Conservation (phyloP, 1,139 yeast species). For the Geotrichum carabidarum region DNA sequence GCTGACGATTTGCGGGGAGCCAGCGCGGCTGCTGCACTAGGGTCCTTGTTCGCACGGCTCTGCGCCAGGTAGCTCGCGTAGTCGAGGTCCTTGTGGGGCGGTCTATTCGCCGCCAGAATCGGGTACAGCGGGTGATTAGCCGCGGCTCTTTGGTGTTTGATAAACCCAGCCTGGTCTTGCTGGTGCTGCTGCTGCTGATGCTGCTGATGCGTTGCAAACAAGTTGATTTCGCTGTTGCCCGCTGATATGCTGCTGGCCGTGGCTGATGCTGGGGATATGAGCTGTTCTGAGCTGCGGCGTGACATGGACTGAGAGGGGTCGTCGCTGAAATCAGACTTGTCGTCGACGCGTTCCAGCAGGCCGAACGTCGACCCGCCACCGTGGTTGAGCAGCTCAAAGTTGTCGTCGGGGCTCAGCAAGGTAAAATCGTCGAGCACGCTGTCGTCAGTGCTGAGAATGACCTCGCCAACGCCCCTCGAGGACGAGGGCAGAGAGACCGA, state of each 20-base stretch:
- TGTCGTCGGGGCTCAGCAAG: slow-evolving; percentile 18
- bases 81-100: slow-evolving; percentile 16
- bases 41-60: slow-evolving; percentile 1
- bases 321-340: slow-evolving; percentile 1
- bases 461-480: slow-evolving; percentile 11
- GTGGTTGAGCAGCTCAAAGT: slow-evolving; percentile 17
- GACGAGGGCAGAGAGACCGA: neutral
- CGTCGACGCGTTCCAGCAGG: slow-evolving; percentile 8
- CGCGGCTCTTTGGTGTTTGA: slow-evolving; percentile 5
- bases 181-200: slow-evolving; percentile 3
- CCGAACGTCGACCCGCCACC: slow-evolving; percentile 9
- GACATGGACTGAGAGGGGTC: neutral
- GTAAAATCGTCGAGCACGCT: slow-evolving; percentile 18
- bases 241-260: neutral
- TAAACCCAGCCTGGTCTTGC: slow-evolving; percentile 6
- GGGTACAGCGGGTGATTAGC: slow-evolving; percentile 16
- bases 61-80: slow-evolving; percentile 5
- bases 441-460: slow-evolving; percentile 10
- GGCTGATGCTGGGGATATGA: neutral
- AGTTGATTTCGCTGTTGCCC: neutral
- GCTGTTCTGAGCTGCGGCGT: neutral
- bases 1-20: neutral
- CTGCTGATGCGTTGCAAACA: slow-evolving; percentile 8
- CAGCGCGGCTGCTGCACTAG: neutral
- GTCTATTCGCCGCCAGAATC: slow-evolving; percentile 18